phyloP scores from a whole-genome alignment of 1,139 yeast genomes.

The Scheffersomyces quercinus region DNA sequence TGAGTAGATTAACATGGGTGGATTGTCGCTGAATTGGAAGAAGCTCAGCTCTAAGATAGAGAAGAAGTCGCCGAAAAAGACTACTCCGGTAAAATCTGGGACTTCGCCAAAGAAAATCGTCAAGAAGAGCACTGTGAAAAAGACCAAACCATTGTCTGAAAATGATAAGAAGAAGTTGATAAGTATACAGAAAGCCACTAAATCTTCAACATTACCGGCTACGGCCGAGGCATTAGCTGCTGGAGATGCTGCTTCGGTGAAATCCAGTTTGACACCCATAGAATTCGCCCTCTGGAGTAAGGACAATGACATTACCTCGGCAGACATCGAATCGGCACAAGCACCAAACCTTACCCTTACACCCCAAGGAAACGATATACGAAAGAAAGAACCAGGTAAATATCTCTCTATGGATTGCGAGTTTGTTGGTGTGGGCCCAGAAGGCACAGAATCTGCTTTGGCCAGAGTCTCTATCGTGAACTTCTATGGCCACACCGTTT shows the following conservation, averaged over 20 bases:
- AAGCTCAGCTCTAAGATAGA: conserved; percentile 26
- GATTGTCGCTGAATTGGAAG: conserved; percentile 39
- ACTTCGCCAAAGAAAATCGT: not conserved
- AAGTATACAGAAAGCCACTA: too few relatives aligned
- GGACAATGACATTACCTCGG: conserved; percentile 22
- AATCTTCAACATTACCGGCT: too few relatives aligned
- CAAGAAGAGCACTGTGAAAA: not conserved
- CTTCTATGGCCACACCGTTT: conserved; percentile 68
- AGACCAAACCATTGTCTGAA: not conserved
- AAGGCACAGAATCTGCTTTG: conserved; percentile 66
- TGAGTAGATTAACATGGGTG: conserved; percentile 12
- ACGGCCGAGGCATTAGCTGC: not conserved
- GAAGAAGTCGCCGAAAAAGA: not conserved
- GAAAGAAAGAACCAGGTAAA: conserved; percentile 56
- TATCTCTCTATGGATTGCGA: conserved; percentile 89
- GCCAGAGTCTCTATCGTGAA: conserved; percentile 90
- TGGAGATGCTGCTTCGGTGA: not conserved
- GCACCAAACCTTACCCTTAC: conserved; percentile 3
- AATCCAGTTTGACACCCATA: conserved; percentile 14
- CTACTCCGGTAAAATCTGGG: not conserved
- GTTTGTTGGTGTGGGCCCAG: conserved; percentile 86
- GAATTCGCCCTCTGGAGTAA: conserved; percentile 32
- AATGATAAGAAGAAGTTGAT: too few relatives aligned
- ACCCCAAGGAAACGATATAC: conserved; percentile 13
- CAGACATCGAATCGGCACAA: conserved; percentile 12